phyloP scores from a whole-genome alignment of 805 yeast species.

The Metschnikowia aberdeeniae region DNA sequence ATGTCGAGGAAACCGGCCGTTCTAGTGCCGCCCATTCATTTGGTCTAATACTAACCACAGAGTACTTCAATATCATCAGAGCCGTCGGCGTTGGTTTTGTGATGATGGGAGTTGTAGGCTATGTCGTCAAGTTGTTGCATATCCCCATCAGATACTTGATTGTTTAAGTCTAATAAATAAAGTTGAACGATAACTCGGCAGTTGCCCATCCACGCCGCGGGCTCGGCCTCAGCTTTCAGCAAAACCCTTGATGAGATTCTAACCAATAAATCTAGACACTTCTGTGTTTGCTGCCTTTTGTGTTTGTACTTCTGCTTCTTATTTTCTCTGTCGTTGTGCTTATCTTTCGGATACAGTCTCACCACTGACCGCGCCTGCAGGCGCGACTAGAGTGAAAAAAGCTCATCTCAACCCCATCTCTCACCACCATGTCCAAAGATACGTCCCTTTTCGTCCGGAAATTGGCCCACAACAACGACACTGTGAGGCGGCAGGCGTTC shows the following conservation, averaged over 20 bases:
- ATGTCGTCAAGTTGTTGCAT: conserved; percentile 88
- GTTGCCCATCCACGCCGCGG: not conserved
- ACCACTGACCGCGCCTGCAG: no score
- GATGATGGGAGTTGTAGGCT: conserved; percentile 97
- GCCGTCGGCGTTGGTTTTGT: conserved; percentile 97
- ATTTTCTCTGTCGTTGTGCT: not conserved
- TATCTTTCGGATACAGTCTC: no score
- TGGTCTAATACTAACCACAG: conserved; percentile 36
- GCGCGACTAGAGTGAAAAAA: not conserved
- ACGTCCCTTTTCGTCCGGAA: conserved; percentile 66
- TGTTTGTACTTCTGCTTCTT: no score
- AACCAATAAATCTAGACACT: no score
- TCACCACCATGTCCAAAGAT: conserved; percentile 15
- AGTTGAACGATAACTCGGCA: not conserved
- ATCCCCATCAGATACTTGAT: conserved; percentile 95
- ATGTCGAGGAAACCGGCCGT: no score
- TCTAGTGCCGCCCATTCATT: not conserved
- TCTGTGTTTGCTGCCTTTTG: no score
- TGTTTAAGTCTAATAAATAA: conserved; percentile 48
- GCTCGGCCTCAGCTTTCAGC: no score
- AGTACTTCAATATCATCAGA: conserved; percentile 81
- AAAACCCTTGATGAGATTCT: no score
- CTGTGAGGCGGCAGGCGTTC: conserved; percentile 69
- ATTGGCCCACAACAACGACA: conserved; percentile 78
- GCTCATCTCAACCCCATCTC: conserved; percentile 2